These are phyloP conservation scores for Emergomyces orientalis DNA, from an alignment of 2,329 filamentous ascomycete species.

Conservation along the genomic window DNA sequence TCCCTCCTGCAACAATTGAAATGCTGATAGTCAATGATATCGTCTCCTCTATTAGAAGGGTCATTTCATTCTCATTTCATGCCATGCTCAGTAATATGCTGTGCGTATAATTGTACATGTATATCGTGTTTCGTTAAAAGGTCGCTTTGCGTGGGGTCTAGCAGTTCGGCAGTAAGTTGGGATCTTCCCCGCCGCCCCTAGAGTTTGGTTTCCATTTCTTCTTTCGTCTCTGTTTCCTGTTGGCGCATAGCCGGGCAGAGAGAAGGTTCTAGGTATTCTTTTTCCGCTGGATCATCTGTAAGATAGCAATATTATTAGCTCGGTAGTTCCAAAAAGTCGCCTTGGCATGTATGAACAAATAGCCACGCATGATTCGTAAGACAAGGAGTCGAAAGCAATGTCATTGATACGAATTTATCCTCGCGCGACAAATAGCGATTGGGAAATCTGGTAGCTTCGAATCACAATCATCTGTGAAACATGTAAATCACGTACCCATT, in stretches of 20 bases:
- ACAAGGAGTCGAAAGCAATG: not conserved
- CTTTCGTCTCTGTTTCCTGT: not conserved
- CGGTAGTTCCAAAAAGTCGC: not conserved
- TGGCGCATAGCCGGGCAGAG: not conserved
- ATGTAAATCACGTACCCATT: constrained; percentile 58
- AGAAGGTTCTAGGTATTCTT: not conserved
- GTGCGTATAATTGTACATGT: not conserved
- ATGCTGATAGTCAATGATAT: not conserved
- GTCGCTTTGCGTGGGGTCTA: not conserved
- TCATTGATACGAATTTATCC: not conserved
- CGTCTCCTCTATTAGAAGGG: not conserved
- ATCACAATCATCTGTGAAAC: not conserved
- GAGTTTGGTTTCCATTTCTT: not conserved
- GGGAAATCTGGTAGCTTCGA: not conserved
- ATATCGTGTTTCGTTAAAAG: not conserved
- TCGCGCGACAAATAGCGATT: not conserved
- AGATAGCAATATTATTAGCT: not conserved
- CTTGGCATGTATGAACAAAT: not conserved
- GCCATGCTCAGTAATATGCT: not conserved
- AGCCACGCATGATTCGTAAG: not conserved
- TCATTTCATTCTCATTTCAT: not conserved
- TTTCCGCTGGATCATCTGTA: constrained; percentile 5
- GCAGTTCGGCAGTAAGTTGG: not conserved
- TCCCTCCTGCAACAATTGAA: not conserved
- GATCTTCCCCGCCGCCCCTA: not conserved